phyloP scores from a whole-genome alignment of 169 alveolate species.

The Eimeria sp. region DNA sequence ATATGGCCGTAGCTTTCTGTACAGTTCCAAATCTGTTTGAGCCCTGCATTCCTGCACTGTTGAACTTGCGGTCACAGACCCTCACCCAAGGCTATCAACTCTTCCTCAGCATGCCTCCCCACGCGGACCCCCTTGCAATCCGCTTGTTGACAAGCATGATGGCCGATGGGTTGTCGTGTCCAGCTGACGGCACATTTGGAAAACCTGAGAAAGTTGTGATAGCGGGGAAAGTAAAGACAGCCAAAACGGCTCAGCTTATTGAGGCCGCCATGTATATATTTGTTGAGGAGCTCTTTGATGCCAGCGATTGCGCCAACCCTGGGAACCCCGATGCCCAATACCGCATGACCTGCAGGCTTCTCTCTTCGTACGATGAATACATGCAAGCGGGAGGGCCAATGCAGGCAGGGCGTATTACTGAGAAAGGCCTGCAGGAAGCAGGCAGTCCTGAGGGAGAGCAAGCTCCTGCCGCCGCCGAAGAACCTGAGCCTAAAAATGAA shows the following conservation, averaged over 20 bases:
- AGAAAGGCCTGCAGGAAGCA: neutral
- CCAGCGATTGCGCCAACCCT: slow-evolving; percentile 29
- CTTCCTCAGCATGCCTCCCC: slow-evolving; percentile 34
- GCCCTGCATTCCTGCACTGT: neutral
- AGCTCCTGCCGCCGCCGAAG: neutral
- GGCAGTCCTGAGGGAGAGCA: neutral
- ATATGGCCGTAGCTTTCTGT: neutral
- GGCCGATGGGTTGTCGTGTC: slow-evolving; percentile 19
- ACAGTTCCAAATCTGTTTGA: neutral
- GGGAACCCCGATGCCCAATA: neutral
- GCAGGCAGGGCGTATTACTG: neutral
- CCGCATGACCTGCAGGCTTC: slow-evolving; percentile 29
- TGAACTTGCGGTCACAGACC: neutral
- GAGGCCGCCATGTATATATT: slow-evolving; percentile 13
- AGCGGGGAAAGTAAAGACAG: neutral
- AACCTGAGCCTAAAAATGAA: neutral
- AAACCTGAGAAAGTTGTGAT: neutral
- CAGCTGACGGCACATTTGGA: slow-evolving; percentile 3
- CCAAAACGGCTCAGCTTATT: neutral
- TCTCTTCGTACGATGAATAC: neutral
- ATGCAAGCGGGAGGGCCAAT: slow-evolving; percentile 24
- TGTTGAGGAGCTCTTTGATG: slow-evolving; percentile 19
- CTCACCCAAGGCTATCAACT: slow-evolving; percentile 23
- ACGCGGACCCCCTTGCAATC: slow-evolving; percentile 32
- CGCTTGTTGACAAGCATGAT: slow-evolving; percentile 1